phyloP scores from a whole-genome alignment of 2,329 filamentous ascomycete genomes.

The Cyphellophora europaea region DNA sequence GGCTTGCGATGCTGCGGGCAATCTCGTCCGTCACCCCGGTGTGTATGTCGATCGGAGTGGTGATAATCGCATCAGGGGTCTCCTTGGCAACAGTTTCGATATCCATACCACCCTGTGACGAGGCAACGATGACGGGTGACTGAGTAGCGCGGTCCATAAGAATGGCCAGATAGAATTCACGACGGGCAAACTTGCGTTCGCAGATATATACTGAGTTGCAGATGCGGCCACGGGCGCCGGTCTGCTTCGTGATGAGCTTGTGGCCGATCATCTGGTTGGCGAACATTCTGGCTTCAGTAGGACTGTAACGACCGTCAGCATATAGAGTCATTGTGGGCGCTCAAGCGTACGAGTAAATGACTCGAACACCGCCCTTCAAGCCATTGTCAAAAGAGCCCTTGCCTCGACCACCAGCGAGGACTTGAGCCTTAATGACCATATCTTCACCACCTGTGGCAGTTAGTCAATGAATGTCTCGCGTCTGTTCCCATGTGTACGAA shows the following conservation, averaged over 20 bases:
- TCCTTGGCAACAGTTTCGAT: slow-evolving; percentile 99
- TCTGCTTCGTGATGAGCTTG: slow-evolving; percentile 99
- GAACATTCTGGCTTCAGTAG: slow-evolving; percentile 92
- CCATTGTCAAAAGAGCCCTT: slow-evolving; percentile 98
- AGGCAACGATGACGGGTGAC: slow-evolving; percentile 90
- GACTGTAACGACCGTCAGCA: slow-evolving; percentile 33
- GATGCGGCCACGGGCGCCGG: slow-evolving; percentile 80
- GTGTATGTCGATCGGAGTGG: slow-evolving; percentile 89
- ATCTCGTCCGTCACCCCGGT: slow-evolving; percentile 92
- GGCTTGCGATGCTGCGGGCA: slow-evolving; percentile 75
- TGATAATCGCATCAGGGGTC: slow-evolving; percentile 89
- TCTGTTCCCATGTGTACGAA: slow-evolving; percentile 26
- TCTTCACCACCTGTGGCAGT: slow-evolving; percentile 64
- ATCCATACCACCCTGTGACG: slow-evolving; percentile 97
- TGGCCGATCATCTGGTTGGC: slow-evolving; percentile 99
- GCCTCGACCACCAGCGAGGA: slow-evolving; percentile 92
- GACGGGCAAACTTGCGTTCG: slow-evolving; percentile 97
- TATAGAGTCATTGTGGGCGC: background rate
- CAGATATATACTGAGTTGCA: slow-evolving; percentile 98
- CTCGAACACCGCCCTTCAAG: slow-evolving; percentile 94
- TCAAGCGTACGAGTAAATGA: slow-evolving; percentile 87
- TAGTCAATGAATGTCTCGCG: slow-evolving; percentile 6
- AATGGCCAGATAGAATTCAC: slow-evolving; percentile 97
- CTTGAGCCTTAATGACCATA: slow-evolving; percentile 99
- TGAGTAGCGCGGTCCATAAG: slow-evolving; percentile 94